phyloP scores from a whole-genome alignment of 2,329 filamentous ascomycete species.

The Chaetomium strumarium region DNA sequence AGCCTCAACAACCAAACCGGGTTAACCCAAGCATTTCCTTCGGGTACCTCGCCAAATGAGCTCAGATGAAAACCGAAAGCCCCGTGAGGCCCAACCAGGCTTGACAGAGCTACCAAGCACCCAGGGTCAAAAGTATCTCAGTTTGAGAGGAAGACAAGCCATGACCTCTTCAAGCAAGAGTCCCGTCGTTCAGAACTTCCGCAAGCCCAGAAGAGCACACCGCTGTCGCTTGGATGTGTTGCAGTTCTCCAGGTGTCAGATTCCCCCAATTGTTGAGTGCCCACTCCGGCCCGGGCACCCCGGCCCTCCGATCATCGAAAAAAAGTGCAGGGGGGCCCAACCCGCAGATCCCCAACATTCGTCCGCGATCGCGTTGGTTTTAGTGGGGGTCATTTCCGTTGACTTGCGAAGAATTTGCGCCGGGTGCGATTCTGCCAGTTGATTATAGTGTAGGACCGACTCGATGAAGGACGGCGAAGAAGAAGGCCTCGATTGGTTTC shows the following conservation, averaged over 20 bases:
- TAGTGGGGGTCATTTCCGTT: constrained; percentile 3
- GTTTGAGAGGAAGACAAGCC: no score
- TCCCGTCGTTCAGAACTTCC: no score
- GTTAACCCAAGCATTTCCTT: constrained; percentile 23
- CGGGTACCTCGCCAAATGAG: constrained; percentile 12
- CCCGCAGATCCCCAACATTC: constrained; percentile 42
- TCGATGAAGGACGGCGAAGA: neutral
- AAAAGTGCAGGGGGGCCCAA: constrained; percentile 14
- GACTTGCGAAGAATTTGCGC: neutral
- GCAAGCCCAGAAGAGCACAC: no score
- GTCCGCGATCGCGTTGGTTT: constrained; percentile 28
- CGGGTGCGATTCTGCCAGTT: neutral
- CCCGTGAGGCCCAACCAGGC: neutral
- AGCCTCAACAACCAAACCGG: constrained; percentile 23
- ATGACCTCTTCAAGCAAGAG: no score
- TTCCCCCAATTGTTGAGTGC: constrained; percentile 25
- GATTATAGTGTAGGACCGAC: no score
- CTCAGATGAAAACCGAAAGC: constrained; percentile 16
- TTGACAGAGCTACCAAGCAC: neutral
- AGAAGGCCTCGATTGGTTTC: neutral
- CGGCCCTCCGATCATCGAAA: constrained; percentile 14
- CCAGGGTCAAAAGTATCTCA: no score
- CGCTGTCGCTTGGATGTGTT: neutral
- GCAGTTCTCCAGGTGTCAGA: neutral
- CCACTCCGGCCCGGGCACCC: constrained; percentile 14